A percentile compares a stretch with the other conserved stretches of the same genome.
phyloP scores from a whole-genome alignment of 2,329 filamentous ascomycete species.

The Apiospora malaysiana region DNA sequence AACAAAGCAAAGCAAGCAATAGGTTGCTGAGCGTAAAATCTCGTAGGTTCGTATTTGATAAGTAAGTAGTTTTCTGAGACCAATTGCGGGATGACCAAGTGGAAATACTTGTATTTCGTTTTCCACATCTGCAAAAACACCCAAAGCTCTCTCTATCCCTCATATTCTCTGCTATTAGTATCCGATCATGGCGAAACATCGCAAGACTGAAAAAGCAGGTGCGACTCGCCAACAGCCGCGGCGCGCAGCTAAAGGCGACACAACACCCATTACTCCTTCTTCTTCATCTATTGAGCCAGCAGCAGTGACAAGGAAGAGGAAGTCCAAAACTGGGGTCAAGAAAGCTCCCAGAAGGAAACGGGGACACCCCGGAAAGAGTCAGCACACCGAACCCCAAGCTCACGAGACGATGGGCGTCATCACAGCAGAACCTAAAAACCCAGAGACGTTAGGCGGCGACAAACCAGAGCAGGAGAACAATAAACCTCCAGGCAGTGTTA shows the following conservation, averaged over 20 bases:
- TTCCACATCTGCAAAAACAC: background rate
- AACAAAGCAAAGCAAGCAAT: conserved; percentile 6
- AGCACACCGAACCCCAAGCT: background rate
- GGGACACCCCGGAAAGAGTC: background rate
- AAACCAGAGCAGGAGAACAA: background rate
- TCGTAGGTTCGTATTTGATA: background rate
- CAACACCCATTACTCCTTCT: background rate
- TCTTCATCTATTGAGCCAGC: background rate
- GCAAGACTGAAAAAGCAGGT: background rate
- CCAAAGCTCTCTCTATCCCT: background rate
- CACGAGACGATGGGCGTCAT: background rate
- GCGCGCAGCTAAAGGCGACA: background rate
- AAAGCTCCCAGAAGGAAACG: background rate
- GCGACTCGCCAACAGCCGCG: conserved; percentile 11
- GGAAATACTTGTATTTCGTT: background rate
- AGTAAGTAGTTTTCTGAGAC: background rate
- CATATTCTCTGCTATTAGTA: background rate
- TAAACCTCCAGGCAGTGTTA: background rate
- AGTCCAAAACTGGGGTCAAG: background rate
- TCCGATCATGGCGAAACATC: conserved; percentile 1
- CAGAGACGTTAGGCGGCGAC: background rate
- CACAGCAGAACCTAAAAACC: background rate
- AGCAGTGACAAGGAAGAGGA: background rate
- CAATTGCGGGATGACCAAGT: background rate
- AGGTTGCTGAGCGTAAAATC: background rate